These are phyloP conservation scores for Yarrowia galli DNA, from an alignment of 1,139 yeast genomes.

Conservation along the genomic window DNA sequence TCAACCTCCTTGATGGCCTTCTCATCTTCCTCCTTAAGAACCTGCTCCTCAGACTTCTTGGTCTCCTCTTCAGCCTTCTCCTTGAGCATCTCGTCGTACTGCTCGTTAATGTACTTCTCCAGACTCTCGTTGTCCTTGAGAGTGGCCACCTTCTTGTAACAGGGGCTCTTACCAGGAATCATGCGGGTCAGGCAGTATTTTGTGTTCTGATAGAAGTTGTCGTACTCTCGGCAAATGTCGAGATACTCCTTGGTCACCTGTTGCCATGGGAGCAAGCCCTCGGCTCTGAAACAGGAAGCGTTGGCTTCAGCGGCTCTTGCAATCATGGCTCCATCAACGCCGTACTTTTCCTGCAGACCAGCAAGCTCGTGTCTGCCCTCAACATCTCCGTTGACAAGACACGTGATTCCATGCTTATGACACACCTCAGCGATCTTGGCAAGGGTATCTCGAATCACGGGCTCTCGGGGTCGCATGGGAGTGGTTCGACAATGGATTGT, in stretches of 20 bases:
- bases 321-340: constrained; percentile 84
- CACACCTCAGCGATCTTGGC: constrained; percentile 69
- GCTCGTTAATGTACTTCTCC: constrained; percentile 18
- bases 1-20: not conserved
- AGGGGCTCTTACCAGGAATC: constrained; percentile 76
- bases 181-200: constrained; percentile 81
- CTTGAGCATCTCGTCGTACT: constrained; percentile 13
- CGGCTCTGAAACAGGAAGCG: constrained; percentile 70
- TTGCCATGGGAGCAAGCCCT: constrained; percentile 62
- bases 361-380: constrained; percentile 61
- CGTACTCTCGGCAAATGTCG: constrained; percentile 60
- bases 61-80: not conserved
- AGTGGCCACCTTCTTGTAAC: constrained; percentile 64
- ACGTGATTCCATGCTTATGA: constrained; percentile 66
- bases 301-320: constrained; percentile 90
- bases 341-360: constrained; percentile 61
- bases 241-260: constrained; percentile 63
- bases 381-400: constrained; percentile 84
- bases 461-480: constrained; percentile 86
- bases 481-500: constrained; percentile 93
- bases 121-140: constrained; percentile 54
- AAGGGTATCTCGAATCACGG: constrained; percentile 70
- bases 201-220: constrained; percentile 72
- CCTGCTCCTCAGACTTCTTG: not conserved
- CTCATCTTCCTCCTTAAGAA: not conserved